Conservation (phyloP, 176 grass and related monocot species). For the Juncus effusus region DNA sequence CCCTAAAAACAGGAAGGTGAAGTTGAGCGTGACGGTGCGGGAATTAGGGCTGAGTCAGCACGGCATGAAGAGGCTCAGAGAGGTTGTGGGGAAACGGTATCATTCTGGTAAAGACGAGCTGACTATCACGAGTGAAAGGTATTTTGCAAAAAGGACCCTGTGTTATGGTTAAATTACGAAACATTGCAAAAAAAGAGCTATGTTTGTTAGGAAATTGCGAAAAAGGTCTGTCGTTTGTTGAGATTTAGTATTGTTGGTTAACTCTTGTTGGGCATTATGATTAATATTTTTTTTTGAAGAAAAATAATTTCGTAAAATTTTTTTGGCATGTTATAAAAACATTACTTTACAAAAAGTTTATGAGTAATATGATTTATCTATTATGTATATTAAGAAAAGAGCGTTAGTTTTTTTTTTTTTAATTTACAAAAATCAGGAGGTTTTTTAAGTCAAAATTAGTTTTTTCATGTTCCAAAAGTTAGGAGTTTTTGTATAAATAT, state of each 20-base stretch:
- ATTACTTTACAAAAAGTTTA: no score
- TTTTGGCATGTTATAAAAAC: no score
- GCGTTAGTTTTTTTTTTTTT: no score
- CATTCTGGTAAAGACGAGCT: constrained; percentile 87
- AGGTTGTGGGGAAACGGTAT: constrained; percentile 84
- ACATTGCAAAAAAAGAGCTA: not conserved
- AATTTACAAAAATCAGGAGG: no score
- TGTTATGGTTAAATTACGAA: not conserved
- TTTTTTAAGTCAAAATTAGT: no score
- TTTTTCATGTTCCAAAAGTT: no score
- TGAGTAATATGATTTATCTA: no score
- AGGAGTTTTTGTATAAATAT: no score
- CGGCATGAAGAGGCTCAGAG: constrained; percentile 64
- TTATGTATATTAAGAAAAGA: no score
- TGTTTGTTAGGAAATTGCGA: no score
- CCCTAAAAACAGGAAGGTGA: constrained; percentile 89
- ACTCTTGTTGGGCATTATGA: not conserved
- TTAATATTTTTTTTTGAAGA: no score
- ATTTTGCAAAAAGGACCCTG: constrained; percentile 5
- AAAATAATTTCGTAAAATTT: no score
- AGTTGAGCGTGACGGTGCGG: constrained; percentile 80
- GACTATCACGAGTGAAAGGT: constrained; percentile 91
- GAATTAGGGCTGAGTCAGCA: constrained; percentile 78
- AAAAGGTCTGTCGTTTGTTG: not conserved
- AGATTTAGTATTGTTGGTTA: not conserved